Evolutionary conservation across 1,139 yeast genomes (phyloP).

Genomic region (Lodderomyces beijingensis): DNA sequence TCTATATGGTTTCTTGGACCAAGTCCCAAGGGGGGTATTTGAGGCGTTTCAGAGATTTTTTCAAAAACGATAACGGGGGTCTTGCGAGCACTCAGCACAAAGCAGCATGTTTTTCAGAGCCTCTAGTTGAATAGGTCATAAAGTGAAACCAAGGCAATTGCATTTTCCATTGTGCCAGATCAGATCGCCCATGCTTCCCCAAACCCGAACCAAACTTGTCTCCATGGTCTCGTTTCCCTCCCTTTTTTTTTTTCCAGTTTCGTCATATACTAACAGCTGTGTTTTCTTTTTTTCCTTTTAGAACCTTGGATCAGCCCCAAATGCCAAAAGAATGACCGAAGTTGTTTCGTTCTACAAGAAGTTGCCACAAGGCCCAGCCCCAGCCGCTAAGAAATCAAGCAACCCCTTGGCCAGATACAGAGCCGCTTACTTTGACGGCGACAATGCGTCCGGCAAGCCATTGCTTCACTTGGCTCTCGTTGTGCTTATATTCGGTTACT

Average conservation of each 20-base stretch:
- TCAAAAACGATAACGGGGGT: too few species aligned
- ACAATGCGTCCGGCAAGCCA: constrained; percentile 78
- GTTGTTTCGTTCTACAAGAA: constrained; percentile 95
- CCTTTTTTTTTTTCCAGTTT: constrained; percentile 16
- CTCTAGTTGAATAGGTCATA: too few species aligned
- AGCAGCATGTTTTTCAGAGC: too few species aligned
- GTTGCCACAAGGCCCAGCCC: constrained; percentile 90
- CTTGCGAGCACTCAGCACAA: too few species aligned
- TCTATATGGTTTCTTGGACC: too few species aligned
- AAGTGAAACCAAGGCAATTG: too few species aligned
- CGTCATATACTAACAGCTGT: constrained; percentile 31
- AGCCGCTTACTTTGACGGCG: constrained; percentile 75
- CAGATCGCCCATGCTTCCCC: too few species aligned
- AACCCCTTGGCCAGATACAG: constrained; percentile 73
- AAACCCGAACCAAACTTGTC: too few species aligned
- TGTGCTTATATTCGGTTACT: constrained; percentile 76
- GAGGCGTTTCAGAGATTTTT: too few species aligned
- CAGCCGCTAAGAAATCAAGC: constrained; percentile 63
- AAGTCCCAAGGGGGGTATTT: too few species aligned
- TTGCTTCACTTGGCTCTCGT: constrained; percentile 72
- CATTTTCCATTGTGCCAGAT: too few species aligned
- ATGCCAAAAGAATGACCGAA: constrained; percentile 94
- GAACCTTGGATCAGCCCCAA: constrained; percentile 93
- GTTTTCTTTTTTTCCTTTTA: constrained; percentile 18
- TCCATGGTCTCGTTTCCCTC: too few species aligned